phyloP scores from a whole-genome alignment of 1,284 basidiomycete species.

The Cutaneotrichosporon sp. region DNA sequence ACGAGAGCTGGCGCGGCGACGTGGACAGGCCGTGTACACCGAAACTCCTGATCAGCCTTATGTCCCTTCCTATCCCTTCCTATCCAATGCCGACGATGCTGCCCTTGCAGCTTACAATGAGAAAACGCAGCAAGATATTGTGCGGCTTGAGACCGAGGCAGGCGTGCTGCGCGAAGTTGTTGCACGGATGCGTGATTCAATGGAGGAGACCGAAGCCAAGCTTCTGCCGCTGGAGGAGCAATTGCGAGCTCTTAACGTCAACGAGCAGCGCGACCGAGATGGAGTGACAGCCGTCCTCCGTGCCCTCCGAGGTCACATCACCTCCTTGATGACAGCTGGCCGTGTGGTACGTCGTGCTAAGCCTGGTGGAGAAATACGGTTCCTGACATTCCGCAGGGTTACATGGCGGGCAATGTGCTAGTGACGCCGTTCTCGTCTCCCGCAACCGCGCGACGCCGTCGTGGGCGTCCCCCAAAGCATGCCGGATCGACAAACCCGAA shows the following conservation, averaged over 20 bases:
- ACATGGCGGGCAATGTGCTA: neutral
- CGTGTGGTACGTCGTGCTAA: constrained; percentile 6
- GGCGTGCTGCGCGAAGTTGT: constrained; percentile 22
- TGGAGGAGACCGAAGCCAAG: constrained; percentile 24
- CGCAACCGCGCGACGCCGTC: constrained; percentile 31
- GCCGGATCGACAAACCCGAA: neutral
- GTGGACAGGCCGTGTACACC: constrained; percentile 7
- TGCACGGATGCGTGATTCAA: constrained; percentile 22
- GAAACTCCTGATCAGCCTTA: constrained; percentile 4
- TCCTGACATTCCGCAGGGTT: constrained; percentile 8
- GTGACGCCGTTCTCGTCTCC: constrained; percentile 32
- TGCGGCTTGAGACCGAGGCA: constrained; percentile 11
- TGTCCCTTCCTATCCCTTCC: neutral
- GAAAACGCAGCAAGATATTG: constrained; percentile 8
- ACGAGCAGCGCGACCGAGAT: constrained; percentile 25
- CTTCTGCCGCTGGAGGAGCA: constrained; percentile 26
- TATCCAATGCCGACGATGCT: constrained; percentile 3
- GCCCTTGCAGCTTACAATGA: constrained; percentile 1
- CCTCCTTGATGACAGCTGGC: constrained; percentile 6
- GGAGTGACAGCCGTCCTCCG: constrained; percentile 25
- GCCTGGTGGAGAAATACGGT: neutral
- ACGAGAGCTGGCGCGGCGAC: constrained; percentile 19
- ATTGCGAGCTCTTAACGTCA: constrained; percentile 20
- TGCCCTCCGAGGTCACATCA: constrained; percentile 16
- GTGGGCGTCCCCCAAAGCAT: constrained; percentile 34